Evolutionary conservation across 2,329 filamentous ascomycete species (phyloP), one percentile per base, ranked within the genome.

Genomic region (Xylariaceae sp.): DNA sequence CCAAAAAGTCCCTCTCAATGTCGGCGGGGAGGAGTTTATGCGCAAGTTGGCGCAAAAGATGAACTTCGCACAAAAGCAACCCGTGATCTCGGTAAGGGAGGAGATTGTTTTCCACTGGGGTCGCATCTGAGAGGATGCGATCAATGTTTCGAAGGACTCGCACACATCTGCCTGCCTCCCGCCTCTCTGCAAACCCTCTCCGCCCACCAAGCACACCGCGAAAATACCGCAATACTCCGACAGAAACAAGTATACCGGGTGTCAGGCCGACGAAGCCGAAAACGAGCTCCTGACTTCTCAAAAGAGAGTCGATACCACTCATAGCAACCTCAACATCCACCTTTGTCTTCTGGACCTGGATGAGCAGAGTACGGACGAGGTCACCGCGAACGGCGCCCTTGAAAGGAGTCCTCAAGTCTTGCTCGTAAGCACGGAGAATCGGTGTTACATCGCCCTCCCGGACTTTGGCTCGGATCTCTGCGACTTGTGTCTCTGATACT

Each of bases 281-380:
- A 29, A 99, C 89, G 47, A 99, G 80, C 69, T 99, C 92, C 68
- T 99, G 94, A 66, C 91, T 96, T 74, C 94, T 96, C 55, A 99
- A 79, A 34, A 99, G 80, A 35, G 90, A 84, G 75, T 99, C 92
- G 61, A 99, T 99, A 19, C 94, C 94, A 56, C 88, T 90, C 74
- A 99, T 91, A 11, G 94, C 94, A 58, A 97, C 86, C 71, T 99
- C 94, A 9, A 99, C 85, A 67, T 99, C 94, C 6, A 99, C 94
- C 75, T 99, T 99, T 27, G 94, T 97, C 78, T 99, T 99, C 67
- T 99, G 94, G 39, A 99, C 86, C 68, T 99, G 94, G 53, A 99
- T 97, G 44, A 99, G 78, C 31, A 99, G 81, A 3, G 92, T 91
- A 50, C 92, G 86, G 37, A 97, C 81, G 31, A 99, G 79, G 65